Base-by-base conservation (phyloP, 495 filamentous ascomycete genomes). In the Rhizodiscina lignyota region DNA sequence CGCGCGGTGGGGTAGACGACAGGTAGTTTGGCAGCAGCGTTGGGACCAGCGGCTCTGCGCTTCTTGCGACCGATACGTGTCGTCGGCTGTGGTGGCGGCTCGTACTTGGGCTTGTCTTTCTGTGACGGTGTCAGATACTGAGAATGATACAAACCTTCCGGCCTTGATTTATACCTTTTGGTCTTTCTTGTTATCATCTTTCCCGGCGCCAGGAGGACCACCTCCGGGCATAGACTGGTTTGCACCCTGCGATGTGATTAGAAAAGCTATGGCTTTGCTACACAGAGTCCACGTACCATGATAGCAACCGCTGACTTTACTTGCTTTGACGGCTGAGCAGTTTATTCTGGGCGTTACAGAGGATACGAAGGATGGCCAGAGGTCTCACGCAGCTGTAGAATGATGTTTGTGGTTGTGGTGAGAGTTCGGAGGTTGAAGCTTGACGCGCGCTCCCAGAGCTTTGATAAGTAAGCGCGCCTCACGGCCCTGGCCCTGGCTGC, bases 51-150 rank as follows among this genome's bases (percentile, higher is more conserved):
- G 23, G 71, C 73, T 70, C 77, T 89, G 62, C 85, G 85, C 73
- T 96, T 96, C 76, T 85, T 92, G 44, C 87, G 79, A n/a, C 89
- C 89, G 54, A 99, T 79, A 52, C 89, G 85, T 39, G 89, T 96
- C 22, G 89, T 97, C 28, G 89, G 89, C 40, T 83, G 80, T 55
- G 91, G 91, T 39, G 89, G 89, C 32, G 89, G 89, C 55, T 99
- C 89, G 65, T 99, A 96, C 77, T 83, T 94, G 42, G 91, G 89
- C 72, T 96, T 96, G 32, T 96, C 84, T 69, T 99, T 94, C 85
- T 96, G 52, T 47, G 56, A 34, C 40, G 39, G 29, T 23, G n/a
- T n/a, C n/a, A n/a, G n/a, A n/a, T n/a, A n/a, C n/a, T n/a, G n/a
- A n/a, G n/a, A n/a, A n/a, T 35, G 32, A 35, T 34, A 22, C 26